A percentile compares a stretch with the other conserved stretches of the same genome.
phyloP scores from a whole-genome alignment of 768 basidiomycete genomes.

The Aureoboletus auriporus region DNA sequence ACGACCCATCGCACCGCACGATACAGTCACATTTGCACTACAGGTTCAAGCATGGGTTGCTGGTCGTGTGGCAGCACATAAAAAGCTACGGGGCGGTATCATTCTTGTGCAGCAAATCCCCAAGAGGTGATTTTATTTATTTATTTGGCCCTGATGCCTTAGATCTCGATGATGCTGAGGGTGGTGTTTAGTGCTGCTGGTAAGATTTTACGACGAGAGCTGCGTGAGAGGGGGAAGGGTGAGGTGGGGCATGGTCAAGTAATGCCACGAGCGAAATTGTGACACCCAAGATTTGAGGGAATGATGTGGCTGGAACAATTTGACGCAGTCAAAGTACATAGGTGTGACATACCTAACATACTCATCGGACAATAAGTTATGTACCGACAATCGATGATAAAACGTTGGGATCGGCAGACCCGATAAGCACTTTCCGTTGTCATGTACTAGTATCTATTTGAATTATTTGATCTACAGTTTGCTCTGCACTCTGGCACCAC shows the following conservation, averaged over 20 bases:
- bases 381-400: too few species aligned
- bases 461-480: constrained; percentile 18
- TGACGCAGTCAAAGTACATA: too few species aligned
- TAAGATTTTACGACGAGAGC: constrained; percentile 79
- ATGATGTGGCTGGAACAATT: too few species aligned
- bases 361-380: too few species aligned
- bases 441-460: too few species aligned
- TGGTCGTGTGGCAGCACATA: constrained; percentile 68
- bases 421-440: too few species aligned
- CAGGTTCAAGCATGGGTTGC: constrained; percentile 65
- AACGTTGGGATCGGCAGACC: too few species aligned
- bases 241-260: constrained; percentile 38
- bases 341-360: too few species aligned
- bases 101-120: constrained; percentile 48
- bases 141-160: background rate
- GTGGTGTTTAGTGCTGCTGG: constrained; percentile 60
- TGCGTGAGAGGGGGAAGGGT: constrained; percentile 62
- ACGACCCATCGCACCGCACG: constrained; percentile 17
- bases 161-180: background rate
- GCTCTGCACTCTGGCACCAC: constrained; percentile 51
- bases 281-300: too few species aligned
- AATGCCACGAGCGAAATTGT: constrained; percentile 15
- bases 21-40: constrained; percentile 34
- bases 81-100: constrained; percentile 73
- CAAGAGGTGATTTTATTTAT: constrained; percentile 21